phyloP scores from a whole-genome alignment of 805 yeast species.

The Ogataea zsoltii region DNA sequence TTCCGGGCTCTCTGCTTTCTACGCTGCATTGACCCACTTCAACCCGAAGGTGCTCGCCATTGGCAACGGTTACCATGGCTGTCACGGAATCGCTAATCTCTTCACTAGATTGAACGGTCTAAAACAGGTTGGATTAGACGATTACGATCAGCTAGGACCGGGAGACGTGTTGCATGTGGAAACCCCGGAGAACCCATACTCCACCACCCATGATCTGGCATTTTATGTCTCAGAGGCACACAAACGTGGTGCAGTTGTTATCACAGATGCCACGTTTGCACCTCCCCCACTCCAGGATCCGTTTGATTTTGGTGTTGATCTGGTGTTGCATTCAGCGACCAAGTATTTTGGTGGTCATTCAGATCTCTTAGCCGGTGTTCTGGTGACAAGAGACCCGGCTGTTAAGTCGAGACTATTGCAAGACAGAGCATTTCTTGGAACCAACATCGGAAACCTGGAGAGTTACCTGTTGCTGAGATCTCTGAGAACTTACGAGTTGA shows the following conservation, averaged over 20 bases:
- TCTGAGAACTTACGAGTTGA: constrained; percentile 73
- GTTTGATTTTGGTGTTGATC: constrained; percentile 79
- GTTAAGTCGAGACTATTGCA: constrained; percentile 46
- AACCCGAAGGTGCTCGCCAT: constrained; percentile 74
- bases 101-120: constrained; percentile 61
- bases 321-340: constrained; percentile 91
- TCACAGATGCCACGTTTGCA: constrained; percentile 88
- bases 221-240: constrained; percentile 73
- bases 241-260: constrained; percentile 66
- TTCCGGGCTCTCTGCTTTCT: constrained; percentile 81
- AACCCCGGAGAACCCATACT: constrained; percentile 87
- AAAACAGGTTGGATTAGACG: constrained; percentile 49
- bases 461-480: constrained; percentile 74
- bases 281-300: constrained; percentile 89
- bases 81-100: constrained; percentile 67
- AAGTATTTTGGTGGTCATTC: constrained; percentile 97
- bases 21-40: constrained; percentile 65
- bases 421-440: constrained; percentile 75
- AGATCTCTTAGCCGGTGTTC: constrained; percentile 80
- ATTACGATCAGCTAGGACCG: constrained; percentile 46
- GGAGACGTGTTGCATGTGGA: constrained; percentile 85
- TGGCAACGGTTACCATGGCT: constrained; percentile 85
- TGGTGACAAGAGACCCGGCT: constrained; percentile 60
- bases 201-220: constrained; percentile 61
- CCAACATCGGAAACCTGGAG: constrained; percentile 78